phyloP scores from a whole-genome alignment of 495 filamentous ascomycete species.

The Niebla homalea region DNA sequence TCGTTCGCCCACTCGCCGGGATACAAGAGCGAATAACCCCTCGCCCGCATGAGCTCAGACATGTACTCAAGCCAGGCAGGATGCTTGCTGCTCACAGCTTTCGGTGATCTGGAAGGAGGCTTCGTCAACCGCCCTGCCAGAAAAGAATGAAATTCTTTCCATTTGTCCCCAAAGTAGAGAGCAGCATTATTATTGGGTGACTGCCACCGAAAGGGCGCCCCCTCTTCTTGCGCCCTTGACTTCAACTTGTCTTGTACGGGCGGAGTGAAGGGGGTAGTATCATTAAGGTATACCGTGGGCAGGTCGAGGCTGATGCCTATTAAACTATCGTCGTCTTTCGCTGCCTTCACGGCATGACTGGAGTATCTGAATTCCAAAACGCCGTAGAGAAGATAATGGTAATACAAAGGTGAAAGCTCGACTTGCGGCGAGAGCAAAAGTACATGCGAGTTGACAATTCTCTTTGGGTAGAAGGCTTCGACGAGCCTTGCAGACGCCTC shows the following conservation, averaged over 20 bases:
- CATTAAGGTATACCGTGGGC: constrained; percentile 47
- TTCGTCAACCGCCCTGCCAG: constrained; percentile 42
- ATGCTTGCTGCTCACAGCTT: constrained; percentile 42
- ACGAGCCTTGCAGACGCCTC: constrained; percentile 57
- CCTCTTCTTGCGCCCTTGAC: constrained; percentile 15
- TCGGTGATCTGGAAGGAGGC: constrained; percentile 15
- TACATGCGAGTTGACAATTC: constrained; percentile 50
- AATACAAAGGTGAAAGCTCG: constrained; percentile 62
- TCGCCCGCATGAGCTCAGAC: constrained; percentile 54
- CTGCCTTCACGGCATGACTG: constrained; percentile 23
- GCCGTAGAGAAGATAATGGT: constrained; percentile 66
- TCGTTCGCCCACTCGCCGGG: constrained; percentile 39
- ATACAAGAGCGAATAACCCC: constrained; percentile 64
- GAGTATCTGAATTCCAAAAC: constrained; percentile 66
- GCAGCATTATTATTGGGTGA: constrained; percentile 66
- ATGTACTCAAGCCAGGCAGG: constrained; percentile 70
- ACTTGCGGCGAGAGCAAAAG: constrained; percentile 64
- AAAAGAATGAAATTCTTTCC: constrained; percentile 68
- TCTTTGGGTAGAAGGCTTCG: constrained; percentile 68
- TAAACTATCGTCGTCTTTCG: constrained; percentile 36
- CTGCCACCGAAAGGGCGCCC: constrained; percentile 63
- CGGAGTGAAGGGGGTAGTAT: constrained; percentile 34
- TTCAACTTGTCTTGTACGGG: constrained; percentile 27
- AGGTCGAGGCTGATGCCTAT: constrained; percentile 67
- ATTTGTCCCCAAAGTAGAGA: constrained; percentile 70